Evolutionary conservation across 108 stramenopile species (phyloP), one percentile per base, ranked within the genome.

Genomic region (Nitzschia sp.): DNA sequence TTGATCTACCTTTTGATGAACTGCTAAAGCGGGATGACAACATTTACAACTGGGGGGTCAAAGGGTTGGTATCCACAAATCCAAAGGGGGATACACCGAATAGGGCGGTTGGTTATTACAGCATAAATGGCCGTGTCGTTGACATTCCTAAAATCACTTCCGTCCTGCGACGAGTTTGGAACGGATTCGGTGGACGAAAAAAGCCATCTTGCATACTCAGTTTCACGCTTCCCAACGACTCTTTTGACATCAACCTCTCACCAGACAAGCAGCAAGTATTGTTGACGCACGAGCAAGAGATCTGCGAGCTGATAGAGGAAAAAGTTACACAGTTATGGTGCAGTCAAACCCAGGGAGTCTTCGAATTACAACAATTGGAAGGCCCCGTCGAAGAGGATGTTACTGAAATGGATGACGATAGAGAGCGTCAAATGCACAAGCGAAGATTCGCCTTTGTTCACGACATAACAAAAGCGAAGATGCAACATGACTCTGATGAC

Each of bases 261-360:
- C 98, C 98, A 0, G 96, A 99, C 82, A 99, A 99, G 69, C 82
- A 97, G 29, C 83, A 97, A 55, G 94, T 98, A 16, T 73, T 97
- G 54, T 71, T 99, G 30, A 81, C 81, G 21, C 80, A 92, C 34
- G 96, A 95, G 68, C 57, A 72, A 3, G 77, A 75, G 1, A 67
- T 97, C 8, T 60, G 64, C 28, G 72, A 72, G 13, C 45, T 81
- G 31, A 45, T 95, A 2, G 66, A 77, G 30, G 69, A 88, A 27
- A 63, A 63, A 1, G 67, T 92, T 22, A 46, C 64, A 28, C 47
- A 72, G 22, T 16, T 86, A 1, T 95, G 90, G 90, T 58, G 80
- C 22, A 75, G 47, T 38, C 75, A 84, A 69, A 77, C 72, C 22
- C 77, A 86, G 16, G 89, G 87, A 17, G 77, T 78, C 16, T 94